Conservation (phyloP, 2,329 filamentous ascomycete species). For the Calonectria pteridis region DNA sequence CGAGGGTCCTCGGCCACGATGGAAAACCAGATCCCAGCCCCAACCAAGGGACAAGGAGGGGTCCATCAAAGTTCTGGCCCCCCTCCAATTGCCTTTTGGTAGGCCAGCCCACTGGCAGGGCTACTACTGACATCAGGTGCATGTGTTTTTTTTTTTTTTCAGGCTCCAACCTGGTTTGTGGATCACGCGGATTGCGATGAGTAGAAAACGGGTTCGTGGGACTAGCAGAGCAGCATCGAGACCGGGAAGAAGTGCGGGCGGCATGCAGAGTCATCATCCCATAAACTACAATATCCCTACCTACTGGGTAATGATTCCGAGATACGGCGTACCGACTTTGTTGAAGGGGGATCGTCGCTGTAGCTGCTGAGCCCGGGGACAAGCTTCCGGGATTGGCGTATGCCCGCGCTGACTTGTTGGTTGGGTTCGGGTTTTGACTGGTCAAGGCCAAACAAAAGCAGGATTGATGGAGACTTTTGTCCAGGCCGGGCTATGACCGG, state of each 20-base stretch:
- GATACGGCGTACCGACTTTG: constrained; percentile 7
- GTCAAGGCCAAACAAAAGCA: constrained; percentile 19
- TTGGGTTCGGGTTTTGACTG: not conserved
- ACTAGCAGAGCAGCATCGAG: not conserved
- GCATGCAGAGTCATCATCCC: not conserved
- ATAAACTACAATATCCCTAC: not conserved
- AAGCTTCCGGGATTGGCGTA: constrained; percentile 23
- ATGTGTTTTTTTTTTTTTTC: not conserved
- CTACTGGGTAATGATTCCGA: not conserved
- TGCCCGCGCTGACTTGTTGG: constrained; percentile 2
- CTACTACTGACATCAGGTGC: not conserved
- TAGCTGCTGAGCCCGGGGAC: constrained; percentile 7
- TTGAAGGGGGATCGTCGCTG: constrained; percentile 20
- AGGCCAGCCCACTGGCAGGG: not conserved
- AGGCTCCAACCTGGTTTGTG: not conserved
- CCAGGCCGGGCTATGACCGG: constrained; percentile 4
- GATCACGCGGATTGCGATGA: constrained; percentile 7
- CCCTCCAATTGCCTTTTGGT: constrained; percentile 1
- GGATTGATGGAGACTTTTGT: constrained; percentile 14
- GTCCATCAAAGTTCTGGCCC: not conserved
- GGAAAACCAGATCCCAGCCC: not conserved
- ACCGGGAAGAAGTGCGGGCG: not conserved
- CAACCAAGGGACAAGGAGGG: not conserved
- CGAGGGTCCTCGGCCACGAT: constrained; percentile 1
- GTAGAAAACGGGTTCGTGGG: constrained; percentile 1